Conservation (phyloP, 1,139 yeast genomes). For the Petasospora fabianii region DNA sequence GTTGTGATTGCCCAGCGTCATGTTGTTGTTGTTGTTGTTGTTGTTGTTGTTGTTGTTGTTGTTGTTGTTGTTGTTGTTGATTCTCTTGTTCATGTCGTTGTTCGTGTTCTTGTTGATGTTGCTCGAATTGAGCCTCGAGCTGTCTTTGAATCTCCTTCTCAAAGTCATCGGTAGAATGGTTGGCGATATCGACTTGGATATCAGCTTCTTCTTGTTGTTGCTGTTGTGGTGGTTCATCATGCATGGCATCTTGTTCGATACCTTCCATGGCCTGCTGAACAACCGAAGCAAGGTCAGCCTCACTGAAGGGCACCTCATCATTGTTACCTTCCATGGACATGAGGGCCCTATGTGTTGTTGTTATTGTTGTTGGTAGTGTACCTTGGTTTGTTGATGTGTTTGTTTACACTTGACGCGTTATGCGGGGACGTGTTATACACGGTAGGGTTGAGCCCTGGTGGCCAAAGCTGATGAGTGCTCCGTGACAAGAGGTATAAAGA, state of each 20-base stretch:
- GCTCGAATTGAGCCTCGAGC: slow-evolving; percentile 15
- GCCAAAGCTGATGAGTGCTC: background rate
- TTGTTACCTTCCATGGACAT: slow-evolving; percentile 7
- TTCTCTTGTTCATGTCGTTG: slow-evolving; percentile 7
- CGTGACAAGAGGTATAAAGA: no score
- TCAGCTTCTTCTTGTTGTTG: slow-evolving; percentile 2
- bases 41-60: slow-evolving; percentile 13
- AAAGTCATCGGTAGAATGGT: slow-evolving; percentile 18
- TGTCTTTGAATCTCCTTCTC: slow-evolving; percentile 20
- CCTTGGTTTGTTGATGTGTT: slow-evolving; percentile 2
- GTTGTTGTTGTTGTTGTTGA: slow-evolving; percentile 7
- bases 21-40: slow-evolving; percentile 2
- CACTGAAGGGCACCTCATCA: slow-evolving; percentile 11
- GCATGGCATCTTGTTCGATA: slow-evolving; percentile 8
- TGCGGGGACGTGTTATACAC: slow-evolving; percentile 4
- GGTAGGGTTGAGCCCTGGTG: slow-evolving; percentile 1
- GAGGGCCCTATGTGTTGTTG: background rate
- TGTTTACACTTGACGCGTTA: slow-evolving; percentile 12
- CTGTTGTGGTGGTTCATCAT: slow-evolving; percentile 6
- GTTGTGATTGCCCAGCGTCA: background rate
- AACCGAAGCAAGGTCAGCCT: slow-evolving; percentile 22
- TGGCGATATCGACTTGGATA: background rate
- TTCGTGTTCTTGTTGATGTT: slow-evolving; percentile 13
- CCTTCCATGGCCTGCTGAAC: slow-evolving; percentile 26
- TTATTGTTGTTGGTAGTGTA: background rate